Base-by-base conservation (phyloP, 495 filamentous ascomycete species). In the Daldinia decipiens region DNA sequence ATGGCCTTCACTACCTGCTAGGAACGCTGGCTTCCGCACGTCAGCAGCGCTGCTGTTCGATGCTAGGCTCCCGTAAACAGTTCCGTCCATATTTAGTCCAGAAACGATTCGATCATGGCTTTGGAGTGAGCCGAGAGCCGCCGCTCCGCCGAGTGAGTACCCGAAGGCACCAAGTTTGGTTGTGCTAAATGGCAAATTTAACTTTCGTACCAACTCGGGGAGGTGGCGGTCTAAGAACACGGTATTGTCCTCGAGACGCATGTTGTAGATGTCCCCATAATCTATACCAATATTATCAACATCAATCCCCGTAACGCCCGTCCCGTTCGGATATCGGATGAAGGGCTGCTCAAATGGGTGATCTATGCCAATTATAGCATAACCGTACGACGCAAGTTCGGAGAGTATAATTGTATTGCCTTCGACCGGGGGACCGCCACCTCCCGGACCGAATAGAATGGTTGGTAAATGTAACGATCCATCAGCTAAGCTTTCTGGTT, bases 101-200 rank as follows among this genome's bases (percentile, higher is more conserved):
- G 80, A 83, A 2, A 69, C 47, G 24, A 87, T 65, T 0, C 79
- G 76, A 15, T 32, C 27, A 36, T 85, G 78, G 6, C 63, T 32
- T 11, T 77, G 67, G 59, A 83, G 68, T 12, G 79, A 71, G 0
- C 73, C 71, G 5, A 83, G 73, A 1, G 82, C 74, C 1, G 85
- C 77, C 0, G 82, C 82, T 9, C 85, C 86, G 27, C 85, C 85
- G 5, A 86, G 71, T 0, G 86, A 87, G 47, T 87, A 85, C 0
- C 86, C 85, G 15, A 83, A 73, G 26, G 82, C 73, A 24, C 77
- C 80, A n/a, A 82, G 65, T 5, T 75, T 65, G n/a, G 69, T 63
- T 5, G 73, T 75, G 34, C 71, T 70, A 34, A 82, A 47, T 19
- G 75, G 74, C 12, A 60, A 26, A 0, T 57, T 43, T 15, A 72